phyloP scores from a whole-genome alignment of 2,329 filamentous ascomycete genomes.

The Arthrobotrys sinensis region DNA sequence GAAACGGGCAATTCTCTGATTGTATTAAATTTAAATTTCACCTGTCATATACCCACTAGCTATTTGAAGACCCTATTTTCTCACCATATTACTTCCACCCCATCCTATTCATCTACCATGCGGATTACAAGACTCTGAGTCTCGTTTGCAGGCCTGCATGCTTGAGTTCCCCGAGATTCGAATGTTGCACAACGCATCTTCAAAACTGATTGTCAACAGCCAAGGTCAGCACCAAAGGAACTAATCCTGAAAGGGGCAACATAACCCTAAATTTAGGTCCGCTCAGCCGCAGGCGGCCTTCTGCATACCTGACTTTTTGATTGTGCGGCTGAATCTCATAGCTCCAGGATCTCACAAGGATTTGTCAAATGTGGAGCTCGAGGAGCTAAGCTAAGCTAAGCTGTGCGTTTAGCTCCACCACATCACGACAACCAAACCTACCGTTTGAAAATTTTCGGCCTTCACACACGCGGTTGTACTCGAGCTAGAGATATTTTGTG shows the following conservation, averaged over 20 bases:
- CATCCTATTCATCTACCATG: constrained; percentile 9
- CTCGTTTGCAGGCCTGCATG: background rate
- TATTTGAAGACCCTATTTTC: background rate
- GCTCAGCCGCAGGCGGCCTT: constrained; percentile 55
- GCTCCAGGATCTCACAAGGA: constrained; percentile 27
- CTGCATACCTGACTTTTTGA: constrained; percentile 32
- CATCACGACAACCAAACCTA: background rate
- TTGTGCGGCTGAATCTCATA: constrained; percentile 54
- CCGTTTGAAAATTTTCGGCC: background rate
- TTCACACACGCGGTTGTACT: background rate
- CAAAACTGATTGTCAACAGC: constrained; percentile 8
- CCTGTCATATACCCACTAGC: constrained; percentile 1
- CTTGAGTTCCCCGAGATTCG: background rate
- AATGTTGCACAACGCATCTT: constrained; percentile 17
- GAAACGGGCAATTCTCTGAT: background rate
- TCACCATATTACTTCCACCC: background rate
- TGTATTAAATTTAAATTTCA: background rate
- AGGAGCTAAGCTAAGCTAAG: constrained; percentile 26
- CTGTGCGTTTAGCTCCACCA: constrained; percentile 4
- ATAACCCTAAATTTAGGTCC: constrained; percentile 58
- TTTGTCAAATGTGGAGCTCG: constrained; percentile 56
- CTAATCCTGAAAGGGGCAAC: constrained; percentile 37
- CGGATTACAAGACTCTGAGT: background rate
- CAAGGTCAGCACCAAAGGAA: constrained; percentile 36
- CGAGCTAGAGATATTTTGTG: background rate